Base-by-base conservation (phyloP, 306 rosid species). In the Adenanthera pavonina region DNA sequence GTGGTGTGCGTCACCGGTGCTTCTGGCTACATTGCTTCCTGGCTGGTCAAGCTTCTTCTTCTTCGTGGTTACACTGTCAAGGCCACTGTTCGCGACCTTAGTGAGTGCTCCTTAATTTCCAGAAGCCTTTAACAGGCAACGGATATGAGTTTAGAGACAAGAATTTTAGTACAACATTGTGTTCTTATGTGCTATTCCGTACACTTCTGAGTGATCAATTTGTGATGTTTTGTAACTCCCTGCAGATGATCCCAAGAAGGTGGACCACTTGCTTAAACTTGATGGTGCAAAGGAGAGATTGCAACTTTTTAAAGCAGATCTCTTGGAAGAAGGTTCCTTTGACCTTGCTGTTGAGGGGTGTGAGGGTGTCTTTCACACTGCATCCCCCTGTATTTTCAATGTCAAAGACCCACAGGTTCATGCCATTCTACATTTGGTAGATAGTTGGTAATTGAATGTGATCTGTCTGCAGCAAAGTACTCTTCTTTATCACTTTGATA, bases 11-110 rank as follows among this genome's bases (percentile, higher is more conserved):
- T 89, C 5, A 89, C 89, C 0, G 91, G 93, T 74, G 93, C 83
- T 67, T 87, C 93, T 2, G 93, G 93, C 25, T 89, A 40, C 44
- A 84, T 89, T 17, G 93, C 93, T 40, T 89, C 93, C 12, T 89
- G 91, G 88, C 51, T 90, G 0, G 85, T 90, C 40, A 90, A 86
- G 69, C 83, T 83, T 35, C 90, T 90, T 35, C 86, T 90, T 12
- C 77, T 76, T 40, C 84, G 85, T 40, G 90, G 90, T 20, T 88
- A 90, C 78, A 85, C 77, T 19, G 88, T 90, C 52, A 85, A 76
- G 14, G 92, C 92, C 38, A 82, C 90, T 8, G 85, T 88, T 79
- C 88, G 89, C 6, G 83, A 88, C 20, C 87, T 69, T 38, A 56
- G 91, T 88, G 0, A 65, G 76, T 36, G 0, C 38, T 3, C 68